These are phyloP conservation scores for Kwoniella dejecticola DNA, from an alignment of 768 basidiomycete genomes.

Conservation along the genomic window DNA sequence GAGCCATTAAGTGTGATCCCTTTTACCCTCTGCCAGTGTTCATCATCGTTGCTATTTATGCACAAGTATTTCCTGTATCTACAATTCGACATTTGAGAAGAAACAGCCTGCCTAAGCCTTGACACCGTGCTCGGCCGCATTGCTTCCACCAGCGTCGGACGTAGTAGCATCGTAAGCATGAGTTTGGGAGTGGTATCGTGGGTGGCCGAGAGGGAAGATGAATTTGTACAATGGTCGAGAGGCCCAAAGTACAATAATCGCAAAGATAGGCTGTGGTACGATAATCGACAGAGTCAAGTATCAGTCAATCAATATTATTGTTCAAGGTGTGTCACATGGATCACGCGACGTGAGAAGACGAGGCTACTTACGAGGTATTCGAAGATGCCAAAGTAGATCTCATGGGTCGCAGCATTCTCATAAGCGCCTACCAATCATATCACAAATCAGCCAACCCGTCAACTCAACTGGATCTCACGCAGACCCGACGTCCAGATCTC, in stretches of 20 bases:
- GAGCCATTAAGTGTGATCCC: too few relatives aligned
- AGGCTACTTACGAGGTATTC: slow-evolving; percentile 30
- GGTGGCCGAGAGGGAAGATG: slow-evolving; percentile 44
- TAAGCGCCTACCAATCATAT: slow-evolving; percentile 18
- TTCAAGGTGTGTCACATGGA: neutral
- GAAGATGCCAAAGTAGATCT: slow-evolving; percentile 37
- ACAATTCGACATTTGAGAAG: too few relatives aligned
- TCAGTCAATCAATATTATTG: neutral
- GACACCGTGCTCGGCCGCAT: neutral
- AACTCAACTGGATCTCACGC: neutral
- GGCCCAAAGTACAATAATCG: slow-evolving; percentile 39
- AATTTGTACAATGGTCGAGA: slow-evolving; percentile 34
- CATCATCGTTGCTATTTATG: too few relatives aligned
- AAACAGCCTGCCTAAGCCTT: slow-evolving; percentile 3
- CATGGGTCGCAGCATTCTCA: slow-evolving; percentile 32
- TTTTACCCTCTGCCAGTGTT: too few relatives aligned
- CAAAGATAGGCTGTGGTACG: slow-evolving; percentile 32
- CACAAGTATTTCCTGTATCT: too few relatives aligned
- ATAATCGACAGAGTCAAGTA: neutral
- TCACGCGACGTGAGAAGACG: neutral
- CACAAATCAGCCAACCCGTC: neutral
- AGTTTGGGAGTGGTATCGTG: slow-evolving; percentile 5
- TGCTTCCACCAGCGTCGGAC: neutral
- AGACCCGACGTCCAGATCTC: too few relatives aligned
- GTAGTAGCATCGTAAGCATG: neutral